phyloP scores from a whole-genome alignment of 306 rosid species.

The Cicer cuneatum region DNA sequence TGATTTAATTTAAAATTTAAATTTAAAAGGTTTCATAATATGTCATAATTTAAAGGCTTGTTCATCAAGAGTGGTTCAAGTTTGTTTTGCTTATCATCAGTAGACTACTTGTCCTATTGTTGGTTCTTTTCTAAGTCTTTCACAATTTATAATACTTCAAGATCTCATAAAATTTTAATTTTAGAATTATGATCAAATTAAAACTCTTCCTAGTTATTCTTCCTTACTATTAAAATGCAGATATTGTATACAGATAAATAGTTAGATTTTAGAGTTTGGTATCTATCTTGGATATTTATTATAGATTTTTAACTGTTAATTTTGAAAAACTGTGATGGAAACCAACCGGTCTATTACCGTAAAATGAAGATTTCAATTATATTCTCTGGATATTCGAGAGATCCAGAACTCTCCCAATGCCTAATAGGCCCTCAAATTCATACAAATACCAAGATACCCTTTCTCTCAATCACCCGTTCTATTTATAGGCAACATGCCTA shows the following conservation, averaged over 20 bases:
- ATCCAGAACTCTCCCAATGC: too few relatives aligned
- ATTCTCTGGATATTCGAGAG: too few relatives aligned
- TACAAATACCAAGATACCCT: too few relatives aligned
- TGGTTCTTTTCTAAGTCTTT: neutral
- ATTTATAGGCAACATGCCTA: too few relatives aligned
- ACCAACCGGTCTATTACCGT: too few relatives aligned
- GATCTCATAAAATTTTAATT: neutral
- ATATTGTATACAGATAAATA: constrained; percentile 6
- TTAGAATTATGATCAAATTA: constrained; percentile 24
- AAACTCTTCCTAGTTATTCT: constrained; percentile 15
- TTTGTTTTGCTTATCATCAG: neutral
- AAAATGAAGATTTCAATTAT: too few relatives aligned
- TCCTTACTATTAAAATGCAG: constrained; percentile 3
- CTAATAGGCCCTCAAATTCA: too few relatives aligned
- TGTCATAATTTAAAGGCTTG: neutral
- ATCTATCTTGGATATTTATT: constrained; percentile 13
- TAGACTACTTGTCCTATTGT: constrained; percentile 20
- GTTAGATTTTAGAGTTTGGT: constrained; percentile 12
- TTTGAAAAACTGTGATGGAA: constrained; percentile 4
- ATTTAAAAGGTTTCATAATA: constrained; percentile 6
- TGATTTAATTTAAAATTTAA: neutral
- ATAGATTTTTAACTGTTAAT: neutral
- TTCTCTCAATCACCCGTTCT: too few relatives aligned
- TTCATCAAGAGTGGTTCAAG: constrained; percentile 10
- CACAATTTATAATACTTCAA: neutral